Evolutionary conservation across 2,329 filamentous ascomycete genomes (phyloP).

Genomic region (Trichoderma guizhouense): DNA sequence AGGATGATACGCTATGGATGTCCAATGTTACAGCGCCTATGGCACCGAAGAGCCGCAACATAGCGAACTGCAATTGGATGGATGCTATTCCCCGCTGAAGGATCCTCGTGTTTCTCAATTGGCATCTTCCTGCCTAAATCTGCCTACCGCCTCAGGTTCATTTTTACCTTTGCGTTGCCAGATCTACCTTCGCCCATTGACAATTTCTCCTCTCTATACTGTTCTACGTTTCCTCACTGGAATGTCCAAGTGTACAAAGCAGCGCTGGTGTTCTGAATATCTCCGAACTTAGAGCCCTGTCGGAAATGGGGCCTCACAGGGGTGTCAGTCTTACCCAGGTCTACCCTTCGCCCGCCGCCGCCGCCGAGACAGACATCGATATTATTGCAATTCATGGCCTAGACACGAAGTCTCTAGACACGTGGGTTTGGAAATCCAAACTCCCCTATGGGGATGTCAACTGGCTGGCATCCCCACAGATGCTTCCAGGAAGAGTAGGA

Average conservation of each 20-base stretch:
- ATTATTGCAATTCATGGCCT: slow-evolving; percentile 38
- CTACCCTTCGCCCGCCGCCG: not conserved
- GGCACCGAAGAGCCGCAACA: not conserved
- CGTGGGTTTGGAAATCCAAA: slow-evolving; percentile 25
- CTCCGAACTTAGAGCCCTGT: not conserved
- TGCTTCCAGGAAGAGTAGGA: slow-evolving; percentile 25
- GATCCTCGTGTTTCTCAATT: not conserved
- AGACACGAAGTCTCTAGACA: slow-evolving; percentile 30
- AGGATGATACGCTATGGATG: not conserved
- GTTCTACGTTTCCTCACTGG: not conserved
- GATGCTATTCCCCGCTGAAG: not conserved
- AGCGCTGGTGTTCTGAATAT: not conserved
- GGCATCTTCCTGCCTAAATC: not conserved
- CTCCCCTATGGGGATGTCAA: slow-evolving; percentile 21
- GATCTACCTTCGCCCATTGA: not conserved
- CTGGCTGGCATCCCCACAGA: slow-evolving; percentile 26
- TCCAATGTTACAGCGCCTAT: not conserved
- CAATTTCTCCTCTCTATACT: not conserved
- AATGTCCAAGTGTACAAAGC: not conserved
- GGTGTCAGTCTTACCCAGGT: not conserved
- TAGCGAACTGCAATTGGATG: not conserved
- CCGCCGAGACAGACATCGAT: slow-evolving; percentile 21
- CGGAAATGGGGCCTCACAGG: not conserved
- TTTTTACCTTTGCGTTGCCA: not conserved
- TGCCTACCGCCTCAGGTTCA: not conserved